These are phyloP conservation scores for Solanum chacoense DNA, from an alignment of 305 asterid species.

Conservation along the genomic window DNA sequence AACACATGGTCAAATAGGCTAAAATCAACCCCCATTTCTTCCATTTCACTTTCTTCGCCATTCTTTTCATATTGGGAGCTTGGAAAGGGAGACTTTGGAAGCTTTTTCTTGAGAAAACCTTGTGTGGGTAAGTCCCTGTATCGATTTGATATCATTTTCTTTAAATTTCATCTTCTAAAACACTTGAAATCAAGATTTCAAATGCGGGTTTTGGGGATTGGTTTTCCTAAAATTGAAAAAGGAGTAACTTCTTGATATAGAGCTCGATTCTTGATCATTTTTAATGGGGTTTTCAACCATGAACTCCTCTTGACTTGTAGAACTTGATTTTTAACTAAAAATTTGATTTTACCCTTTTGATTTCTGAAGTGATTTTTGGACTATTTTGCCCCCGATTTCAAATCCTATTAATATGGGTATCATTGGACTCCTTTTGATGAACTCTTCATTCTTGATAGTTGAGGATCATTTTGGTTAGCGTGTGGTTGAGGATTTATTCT, in stretches of 20 bases:
- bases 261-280: too few relatives aligned
- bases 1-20: background rate
- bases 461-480: background rate
- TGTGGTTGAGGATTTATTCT: background rate
- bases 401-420: background rate
- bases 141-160: background rate
- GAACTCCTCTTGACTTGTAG: background rate
- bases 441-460: background rate
- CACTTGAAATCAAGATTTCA: background rate
- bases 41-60: background rate
- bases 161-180: too few relatives aligned
- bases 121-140: background rate
- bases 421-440: background rate
- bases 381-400: background rate
- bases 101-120: background rate
- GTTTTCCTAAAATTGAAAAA: background rate
- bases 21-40: background rate
- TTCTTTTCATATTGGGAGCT: background rate
- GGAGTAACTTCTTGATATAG: background rate
- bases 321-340: background rate
- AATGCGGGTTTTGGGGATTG: background rate
- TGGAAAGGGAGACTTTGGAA: background rate
- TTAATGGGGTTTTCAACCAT: background rate
- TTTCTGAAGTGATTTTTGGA: background rate
- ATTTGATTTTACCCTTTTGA: too few relatives aligned